Conservation (phyloP, 352 stramenopile genomes). For the Phytopythium delawarense region DNA sequence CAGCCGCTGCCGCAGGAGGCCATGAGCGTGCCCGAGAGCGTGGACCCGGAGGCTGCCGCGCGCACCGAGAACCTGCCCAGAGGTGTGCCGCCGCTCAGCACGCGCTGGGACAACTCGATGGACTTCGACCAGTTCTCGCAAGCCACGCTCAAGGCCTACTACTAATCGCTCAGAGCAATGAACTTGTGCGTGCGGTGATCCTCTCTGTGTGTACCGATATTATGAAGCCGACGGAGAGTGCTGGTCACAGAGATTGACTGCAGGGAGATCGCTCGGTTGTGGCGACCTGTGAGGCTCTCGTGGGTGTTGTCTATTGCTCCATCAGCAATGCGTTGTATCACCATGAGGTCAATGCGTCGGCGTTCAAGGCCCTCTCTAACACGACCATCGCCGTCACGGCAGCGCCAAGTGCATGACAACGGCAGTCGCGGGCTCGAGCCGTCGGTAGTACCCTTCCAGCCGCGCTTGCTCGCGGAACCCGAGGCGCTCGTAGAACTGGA, state of each 20-base stretch:
- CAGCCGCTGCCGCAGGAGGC: constrained; percentile 86
- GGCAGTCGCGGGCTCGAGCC: constrained; percentile 44
- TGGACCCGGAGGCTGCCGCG: constrained; percentile 32
- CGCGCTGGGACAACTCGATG: constrained; percentile 85
- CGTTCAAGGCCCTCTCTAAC: too few relatives aligned
- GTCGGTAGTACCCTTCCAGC: constrained; percentile 65
- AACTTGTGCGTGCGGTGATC: too few relatives aligned
- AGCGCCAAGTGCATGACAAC: constrained; percentile 43
- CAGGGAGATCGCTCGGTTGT: not conserved
- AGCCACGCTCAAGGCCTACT: constrained; percentile 91
- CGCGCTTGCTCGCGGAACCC: constrained; percentile 42
- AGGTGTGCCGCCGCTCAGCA: constrained; percentile 79
- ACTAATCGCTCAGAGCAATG: constrained; percentile 24
- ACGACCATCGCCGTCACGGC: constrained; percentile 1
- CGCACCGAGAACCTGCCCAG: constrained; percentile 73
- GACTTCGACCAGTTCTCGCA: constrained; percentile 91
- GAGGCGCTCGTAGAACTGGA: constrained; percentile 51
- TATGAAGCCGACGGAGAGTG: too few relatives aligned
- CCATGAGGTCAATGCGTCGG: too few relatives aligned
- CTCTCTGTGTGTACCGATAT: too few relatives aligned
- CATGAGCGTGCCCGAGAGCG: constrained; percentile 64
- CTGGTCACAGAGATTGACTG: not conserved
- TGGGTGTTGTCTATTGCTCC: too few relatives aligned
- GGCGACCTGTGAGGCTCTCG: not conserved
- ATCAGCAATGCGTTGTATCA: too few relatives aligned